Percentiles rank a stretch among this genome's conserved stretches.
Conservation (phyloP, 106 monocot genomes). For the Hemerocallis citrina region DNA sequence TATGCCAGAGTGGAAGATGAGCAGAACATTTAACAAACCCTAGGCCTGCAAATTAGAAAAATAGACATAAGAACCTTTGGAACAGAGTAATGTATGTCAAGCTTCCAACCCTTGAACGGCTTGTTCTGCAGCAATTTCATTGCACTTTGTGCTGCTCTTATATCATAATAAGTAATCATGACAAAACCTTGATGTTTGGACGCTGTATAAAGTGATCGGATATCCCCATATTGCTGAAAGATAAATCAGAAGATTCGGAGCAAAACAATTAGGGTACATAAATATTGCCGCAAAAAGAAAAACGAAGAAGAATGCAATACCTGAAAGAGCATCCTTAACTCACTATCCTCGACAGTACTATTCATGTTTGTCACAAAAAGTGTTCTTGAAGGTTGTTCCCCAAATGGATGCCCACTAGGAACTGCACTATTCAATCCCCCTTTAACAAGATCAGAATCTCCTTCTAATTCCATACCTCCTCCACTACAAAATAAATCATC, state of each 20-base stretch:
- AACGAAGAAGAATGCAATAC: conserved; percentile 17
- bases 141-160: conserved; percentile 51
- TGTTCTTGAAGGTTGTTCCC: conserved; percentile 61
- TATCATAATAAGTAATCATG: conserved; percentile 60
- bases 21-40: background rate
- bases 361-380: conserved; percentile 63
- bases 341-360: conserved; percentile 64
- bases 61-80: conserved; percentile 45
- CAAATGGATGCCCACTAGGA: conserved; percentile 16
- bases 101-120: conserved; percentile 38
- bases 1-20: background rate
- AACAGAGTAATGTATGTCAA: conserved; percentile 65
- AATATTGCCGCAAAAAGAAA: background rate
- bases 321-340: conserved; percentile 64
- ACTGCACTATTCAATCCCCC: background rate
- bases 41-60: background rate
- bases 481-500: conserved; percentile 61
- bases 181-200: conserved; percentile 72
- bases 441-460: conserved; percentile 17
- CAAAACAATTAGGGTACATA: background rate
- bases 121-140: conserved; percentile 56
- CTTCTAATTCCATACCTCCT: conserved; percentile 74
- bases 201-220: conserved; percentile 46
- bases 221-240: conserved; percentile 61
- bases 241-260: background rate